phyloP scores from a whole-genome alignment of 495 filamentous ascomycete species.

The Penicillium coffeae region DNA sequence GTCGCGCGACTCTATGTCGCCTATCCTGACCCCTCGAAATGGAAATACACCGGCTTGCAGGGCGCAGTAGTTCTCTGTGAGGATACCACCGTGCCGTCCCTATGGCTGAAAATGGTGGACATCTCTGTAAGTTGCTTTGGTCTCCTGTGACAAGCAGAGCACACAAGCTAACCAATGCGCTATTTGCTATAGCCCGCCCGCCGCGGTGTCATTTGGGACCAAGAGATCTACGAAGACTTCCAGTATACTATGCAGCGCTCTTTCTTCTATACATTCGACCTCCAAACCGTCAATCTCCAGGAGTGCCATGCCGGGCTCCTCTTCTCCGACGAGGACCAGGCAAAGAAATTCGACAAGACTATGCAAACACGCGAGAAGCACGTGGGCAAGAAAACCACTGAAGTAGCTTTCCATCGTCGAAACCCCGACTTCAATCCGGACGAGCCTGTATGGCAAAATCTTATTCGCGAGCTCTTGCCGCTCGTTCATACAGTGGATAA shows the following conservation, averaged over 20 bases:
- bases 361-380: constrained; percentile 92
- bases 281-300: constrained; percentile 46
- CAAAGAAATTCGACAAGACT: constrained; percentile 90
- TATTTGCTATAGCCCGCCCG: constrained; percentile 56
- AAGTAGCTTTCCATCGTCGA: constrained; percentile 56
- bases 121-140: constrained; percentile 66
- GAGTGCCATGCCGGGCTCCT: constrained; percentile 84
- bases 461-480: constrained; percentile 45
- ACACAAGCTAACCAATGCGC: constrained; percentile 3
- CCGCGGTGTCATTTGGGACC: constrained; percentile 95
- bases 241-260: constrained; percentile 91
- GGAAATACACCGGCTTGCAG: constrained; percentile 91
- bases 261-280: constrained; percentile 96
- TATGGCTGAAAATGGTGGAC: constrained; percentile 96
- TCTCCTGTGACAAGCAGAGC: not conserved
- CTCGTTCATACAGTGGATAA: constrained; percentile 78
- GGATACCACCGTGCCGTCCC: constrained; percentile 85
- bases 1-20: constrained; percentile 93
- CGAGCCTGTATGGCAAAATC: constrained; percentile 17
- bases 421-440: constrained; percentile 25
- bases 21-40: constrained; percentile 79
- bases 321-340: constrained; percentile 95
- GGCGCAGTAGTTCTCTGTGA: constrained; percentile 92
- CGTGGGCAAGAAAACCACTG: constrained; percentile 75
- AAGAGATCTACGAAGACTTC: constrained; percentile 94